These are phyloP conservation scores for Ganoderma meredithae DNA, from an alignment of 1,284 basidiomycete genomes.

Conservation along the genomic window DNA sequence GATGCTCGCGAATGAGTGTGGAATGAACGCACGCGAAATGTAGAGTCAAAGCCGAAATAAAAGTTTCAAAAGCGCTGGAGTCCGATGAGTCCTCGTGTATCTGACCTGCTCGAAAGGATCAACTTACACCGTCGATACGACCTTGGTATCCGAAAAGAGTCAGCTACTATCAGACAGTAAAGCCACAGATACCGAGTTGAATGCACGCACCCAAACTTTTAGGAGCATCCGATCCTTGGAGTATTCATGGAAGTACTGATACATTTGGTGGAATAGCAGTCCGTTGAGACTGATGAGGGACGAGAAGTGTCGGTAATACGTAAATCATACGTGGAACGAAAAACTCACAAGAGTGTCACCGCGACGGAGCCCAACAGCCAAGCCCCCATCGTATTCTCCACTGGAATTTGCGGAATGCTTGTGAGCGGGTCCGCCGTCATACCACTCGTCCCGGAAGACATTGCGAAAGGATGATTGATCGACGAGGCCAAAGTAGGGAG, in stretches of 20 bases:
- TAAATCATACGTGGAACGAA: no score
- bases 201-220: constrained; percentile 17
- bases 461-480: not conserved
- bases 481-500: not conserved
- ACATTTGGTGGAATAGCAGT: constrained; percentile 15
- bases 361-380: not conserved
- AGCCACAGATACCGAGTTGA: no score
- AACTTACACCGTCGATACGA: constrained; percentile 7
- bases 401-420: not conserved
- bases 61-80: constrained; percentile 11
- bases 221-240: constrained; percentile 9
- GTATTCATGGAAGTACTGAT: constrained; percentile 11
- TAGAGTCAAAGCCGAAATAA: constrained; percentile 9
- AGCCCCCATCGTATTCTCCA: not conserved
- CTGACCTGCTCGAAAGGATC: no score
- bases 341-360: not conserved
- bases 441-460: not conserved
- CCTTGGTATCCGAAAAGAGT: not conserved
- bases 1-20: not conserved
- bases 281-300: constrained; percentile 16
- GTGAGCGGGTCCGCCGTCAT: not conserved
- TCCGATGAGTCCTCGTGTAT: not conserved
- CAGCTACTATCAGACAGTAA: not conserved
- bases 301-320: no score
- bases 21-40: constrained; percentile 15